phyloP scores from a whole-genome alignment of 768 basidiomycete species.

The Boletus tomentosulus region DNA sequence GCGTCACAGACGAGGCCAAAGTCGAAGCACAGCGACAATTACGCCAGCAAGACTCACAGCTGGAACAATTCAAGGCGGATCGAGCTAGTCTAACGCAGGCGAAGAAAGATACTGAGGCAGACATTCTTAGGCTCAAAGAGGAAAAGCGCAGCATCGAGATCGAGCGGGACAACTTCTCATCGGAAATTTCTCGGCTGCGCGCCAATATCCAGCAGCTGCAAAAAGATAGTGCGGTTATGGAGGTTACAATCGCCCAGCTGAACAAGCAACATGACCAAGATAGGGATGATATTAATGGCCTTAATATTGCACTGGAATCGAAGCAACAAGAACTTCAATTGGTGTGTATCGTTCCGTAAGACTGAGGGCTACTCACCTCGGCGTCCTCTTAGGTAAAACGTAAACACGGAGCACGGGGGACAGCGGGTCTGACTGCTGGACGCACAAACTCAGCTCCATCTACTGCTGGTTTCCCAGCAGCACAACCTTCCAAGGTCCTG shows the following conservation, averaged over 20 bases:
- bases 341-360: conserved; percentile 42
- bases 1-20: too few relatives aligned
- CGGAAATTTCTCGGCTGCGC: conserved; percentile 57
- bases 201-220: conserved; percentile 66
- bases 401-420: conserved; percentile 51
- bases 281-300: conserved; percentile 74
- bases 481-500: conserved; percentile 38
- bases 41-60: conserved; percentile 5
- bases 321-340: conserved; percentile 94
- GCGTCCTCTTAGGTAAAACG: conserved; percentile 55
- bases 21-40: conserved; percentile 21
- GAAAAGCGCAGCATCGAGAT: conserved; percentile 59
- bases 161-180: conserved; percentile 24
- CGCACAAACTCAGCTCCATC: conserved; percentile 38
- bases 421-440: conserved; percentile 54
- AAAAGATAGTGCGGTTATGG: conserved; percentile 80
- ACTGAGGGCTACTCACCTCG: not conserved
- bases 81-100: conserved; percentile 36
- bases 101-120: conserved; percentile 23
- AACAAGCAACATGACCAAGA: conserved; percentile 61
- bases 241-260: conserved; percentile 72
- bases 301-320: conserved; percentile 89
- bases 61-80: conserved; percentile 49
- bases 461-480: conserved; percentile 36
- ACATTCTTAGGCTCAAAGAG: conserved; percentile 38